These are phyloP conservation scores for Metschnikowia proteae DNA, from an alignment of 805 yeast genomes.

Conservation along the genomic window DNA sequence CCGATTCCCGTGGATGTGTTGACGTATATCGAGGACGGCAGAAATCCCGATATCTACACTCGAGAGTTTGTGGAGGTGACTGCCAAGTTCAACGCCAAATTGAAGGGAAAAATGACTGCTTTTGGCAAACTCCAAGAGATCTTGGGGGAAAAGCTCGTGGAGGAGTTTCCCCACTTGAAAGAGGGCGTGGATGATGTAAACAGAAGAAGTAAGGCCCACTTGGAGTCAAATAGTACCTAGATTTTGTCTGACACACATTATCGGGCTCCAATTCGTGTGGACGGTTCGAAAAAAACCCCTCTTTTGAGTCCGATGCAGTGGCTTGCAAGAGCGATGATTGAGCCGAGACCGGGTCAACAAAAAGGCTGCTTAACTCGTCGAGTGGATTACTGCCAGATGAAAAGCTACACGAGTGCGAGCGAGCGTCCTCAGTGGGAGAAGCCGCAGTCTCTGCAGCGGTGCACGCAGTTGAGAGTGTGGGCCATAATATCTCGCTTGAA, in stretches of 20 bases:
- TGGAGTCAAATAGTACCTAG: background rate
- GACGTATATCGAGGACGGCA: conserved; percentile 89
- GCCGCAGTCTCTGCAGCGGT: too few relatives aligned
- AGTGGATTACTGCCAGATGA: too few relatives aligned
- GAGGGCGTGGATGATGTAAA: conserved; percentile 55
- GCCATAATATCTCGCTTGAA: too few relatives aligned
- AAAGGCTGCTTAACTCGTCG: too few relatives aligned
- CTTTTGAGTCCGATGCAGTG: too few relatives aligned
- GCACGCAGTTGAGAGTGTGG: too few relatives aligned
- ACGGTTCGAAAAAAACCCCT: too few relatives aligned
- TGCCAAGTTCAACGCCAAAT: conserved; percentile 81
- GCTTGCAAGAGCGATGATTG: too few relatives aligned
- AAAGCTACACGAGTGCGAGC: too few relatives aligned
- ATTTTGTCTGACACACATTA: background rate
- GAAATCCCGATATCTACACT: conserved; percentile 96
- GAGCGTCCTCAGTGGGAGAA: too few relatives aligned
- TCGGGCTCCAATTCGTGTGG: background rate
- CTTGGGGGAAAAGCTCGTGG: conserved; percentile 63
- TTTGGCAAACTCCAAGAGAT: conserved; percentile 58
- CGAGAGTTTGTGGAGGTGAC: conserved; percentile 94
- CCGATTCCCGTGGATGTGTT: conserved; percentile 81
- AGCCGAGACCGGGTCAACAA: too few relatives aligned
- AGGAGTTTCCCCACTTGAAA: conserved; percentile 76
- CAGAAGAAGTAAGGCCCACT: conserved; percentile 7
- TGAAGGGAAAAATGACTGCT: conserved; percentile 80